phyloP scores from a whole-genome alignment of 176 grass and related monocot genomes.

The Secale cereale region DNA sequence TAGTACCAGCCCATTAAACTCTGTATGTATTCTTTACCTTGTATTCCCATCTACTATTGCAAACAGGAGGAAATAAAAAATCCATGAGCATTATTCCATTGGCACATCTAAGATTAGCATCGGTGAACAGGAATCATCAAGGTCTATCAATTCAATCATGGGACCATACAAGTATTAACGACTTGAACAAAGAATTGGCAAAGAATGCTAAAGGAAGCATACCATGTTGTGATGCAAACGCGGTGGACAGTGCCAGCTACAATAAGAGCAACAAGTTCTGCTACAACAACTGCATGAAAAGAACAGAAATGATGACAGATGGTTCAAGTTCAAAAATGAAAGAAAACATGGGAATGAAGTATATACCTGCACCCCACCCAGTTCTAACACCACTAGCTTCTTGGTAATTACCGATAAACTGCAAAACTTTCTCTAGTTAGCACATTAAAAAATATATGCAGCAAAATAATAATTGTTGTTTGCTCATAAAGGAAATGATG shows the following conservation, averaged over 20 bases:
- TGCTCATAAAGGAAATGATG: neutral
- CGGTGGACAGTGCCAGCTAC: conserved; percentile 90
- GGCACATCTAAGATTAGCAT: neutral
- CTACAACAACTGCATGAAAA: conserved; percentile 69
- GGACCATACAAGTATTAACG: neutral
- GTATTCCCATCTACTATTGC: neutral
- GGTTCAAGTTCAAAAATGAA: neutral
- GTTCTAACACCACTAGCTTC: conserved; percentile 81
- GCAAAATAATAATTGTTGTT: neutral
- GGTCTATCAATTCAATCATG: neutral
- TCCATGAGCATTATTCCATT: neutral
- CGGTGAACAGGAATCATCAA: neutral
- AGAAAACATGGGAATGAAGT: conserved; percentile 22
- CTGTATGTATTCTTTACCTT: neutral
- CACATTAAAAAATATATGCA: neutral
- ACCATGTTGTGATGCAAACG: conserved; percentile 99
- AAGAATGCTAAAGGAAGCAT: conserved; percentile 23
- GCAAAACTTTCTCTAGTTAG: conserved; percentile 35
- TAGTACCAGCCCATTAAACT: neutral
- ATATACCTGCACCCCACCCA: conserved; percentile 93
- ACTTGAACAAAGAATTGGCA: neutral
- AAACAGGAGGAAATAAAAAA: neutral
- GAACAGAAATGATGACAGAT: conserved; percentile 10
- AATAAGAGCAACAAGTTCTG: conserved; percentile 85
- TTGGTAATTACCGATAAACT: conserved; percentile 98